A percentile compares a stretch with the other conserved stretches of the same genome.
Conservation (phyloP, 192 early-diverging fungal genomes). For the Phycomyces blakesleeanus region DNA sequence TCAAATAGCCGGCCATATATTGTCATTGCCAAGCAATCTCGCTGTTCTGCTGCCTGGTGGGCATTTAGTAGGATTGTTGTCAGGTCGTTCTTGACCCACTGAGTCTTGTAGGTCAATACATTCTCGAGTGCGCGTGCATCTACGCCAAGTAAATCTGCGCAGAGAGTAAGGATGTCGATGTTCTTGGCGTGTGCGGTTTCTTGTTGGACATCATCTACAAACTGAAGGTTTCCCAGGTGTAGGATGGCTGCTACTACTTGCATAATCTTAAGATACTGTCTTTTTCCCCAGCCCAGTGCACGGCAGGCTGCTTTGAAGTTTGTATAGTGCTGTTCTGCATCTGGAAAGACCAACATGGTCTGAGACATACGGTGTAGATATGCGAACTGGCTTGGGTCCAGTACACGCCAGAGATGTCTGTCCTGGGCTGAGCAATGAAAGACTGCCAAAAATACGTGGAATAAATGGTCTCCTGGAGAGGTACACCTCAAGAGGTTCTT, state of each 20-base stretch:
- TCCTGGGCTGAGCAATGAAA: conserved; percentile 63
- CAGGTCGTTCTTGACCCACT: conserved; percentile 75
- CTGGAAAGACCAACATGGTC: conserved; percentile 45
- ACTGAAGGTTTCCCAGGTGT: conserved; percentile 83
- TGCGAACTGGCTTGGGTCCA: conserved; percentile 43
- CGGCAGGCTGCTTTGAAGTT: conserved; percentile 74
- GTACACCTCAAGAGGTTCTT: conserved; percentile 42
- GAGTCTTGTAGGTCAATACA: conserved; percentile 78
- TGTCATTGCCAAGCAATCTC: conserved; percentile 67
- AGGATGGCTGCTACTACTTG: conserved; percentile 80
- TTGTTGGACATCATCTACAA: conserved; percentile 61
- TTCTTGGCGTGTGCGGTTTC: conserved; percentile 78
- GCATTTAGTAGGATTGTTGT: conserved; percentile 79
- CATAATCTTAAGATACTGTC: conserved; percentile 78
- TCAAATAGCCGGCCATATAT: conserved; percentile 81
- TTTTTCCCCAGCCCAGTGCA: conserved; percentile 78
- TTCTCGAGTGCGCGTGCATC: conserved; percentile 65
- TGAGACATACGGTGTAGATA: conserved; percentile 48
- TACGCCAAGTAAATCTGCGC: conserved; percentile 78
- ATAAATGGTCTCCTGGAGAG: conserved; percentile 69
- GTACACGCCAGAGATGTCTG: no score
- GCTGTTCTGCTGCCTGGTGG: conserved; percentile 61
- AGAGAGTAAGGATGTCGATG: conserved; percentile 66
- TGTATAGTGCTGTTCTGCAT: conserved; percentile 55
- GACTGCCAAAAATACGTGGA: conserved; percentile 92